Base-by-base conservation (phyloP, 257 asterid genomes). In the Nicotiana noctiflora region DNA sequence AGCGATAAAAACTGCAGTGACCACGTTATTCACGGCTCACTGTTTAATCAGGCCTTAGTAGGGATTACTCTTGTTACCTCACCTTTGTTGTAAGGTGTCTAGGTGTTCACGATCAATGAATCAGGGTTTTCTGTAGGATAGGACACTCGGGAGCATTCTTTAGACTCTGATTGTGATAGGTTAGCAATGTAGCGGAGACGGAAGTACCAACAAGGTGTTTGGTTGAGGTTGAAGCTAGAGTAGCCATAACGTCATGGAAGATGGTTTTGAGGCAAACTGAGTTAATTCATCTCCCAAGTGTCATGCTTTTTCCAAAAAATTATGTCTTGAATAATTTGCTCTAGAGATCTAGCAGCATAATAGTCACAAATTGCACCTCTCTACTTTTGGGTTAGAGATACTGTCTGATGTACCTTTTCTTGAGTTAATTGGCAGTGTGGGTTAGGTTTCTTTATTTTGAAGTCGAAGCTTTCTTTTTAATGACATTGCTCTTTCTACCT, bases 401-500 rank as follows among this genome's bases (percentile, higher is more conserved):
- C 18, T 18, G 31, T 63, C 25, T 64, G 17, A 27, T 64, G 72
- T 64, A 7, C 37, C 72, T n/a, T 9, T 70, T 21, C 37, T 15
- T 70, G 77, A 51, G 56, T 1, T 51, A 51, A 51, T 51, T 11
- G 18, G 56, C 56, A 11, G 6, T 51, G 56, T 51, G 18, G 56
- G 17, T 51, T 51, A 13, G 56, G 56, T 51, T 51, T 51, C 56
- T 51, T 51, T 51, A 19, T 70, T 70, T 53, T 70, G 13, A 37
- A 70, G 27, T 9, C 25, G 51, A 46, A 57, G 44, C 49, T 44
- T 59, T 12, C 18, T 74, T 19, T 49, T 44, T 70, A 12, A 80
- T 67, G 46, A 66, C 75, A 74, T 46, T 40, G 80, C 40, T 76
- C 76, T 83, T 80, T 81, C 81, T 79, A 80, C 76, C 75, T 66